Base-by-base conservation (phyloP, 140 eudicot genomes). In the Oenanthe javanica region DNA sequence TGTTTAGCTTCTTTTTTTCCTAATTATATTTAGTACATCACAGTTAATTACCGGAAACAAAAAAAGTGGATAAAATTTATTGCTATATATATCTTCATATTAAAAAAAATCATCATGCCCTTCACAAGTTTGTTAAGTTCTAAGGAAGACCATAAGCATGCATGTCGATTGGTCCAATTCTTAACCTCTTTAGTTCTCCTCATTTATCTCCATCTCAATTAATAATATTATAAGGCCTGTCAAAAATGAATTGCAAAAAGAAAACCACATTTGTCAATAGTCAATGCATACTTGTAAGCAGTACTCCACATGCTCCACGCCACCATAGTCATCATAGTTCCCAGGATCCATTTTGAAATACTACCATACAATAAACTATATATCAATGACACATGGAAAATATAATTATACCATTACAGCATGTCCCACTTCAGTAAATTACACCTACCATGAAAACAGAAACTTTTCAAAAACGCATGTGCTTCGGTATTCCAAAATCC, bases 281-380 rank as follows among this genome's bases (percentile, higher is more conserved):
- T n/a, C n/a, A n/a, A n/a, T n/a, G 55, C 59, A 50, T 40, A 86
- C 89, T 85, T 86, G 86, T 77, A 86, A 86, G 85, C 89, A 86
- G 67, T 86, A 86, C 72, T 80, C 84, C 43, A 83, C 89, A 83
- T 86, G 89, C 21, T 83, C 81, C 76, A 86, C 80, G 18, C 89
- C 89, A 47, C 89, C 89, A 80, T 70, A 83, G 25, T 72, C 76
- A 27, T 86, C 84, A 86, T 76, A 86, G 74, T 79, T 86, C 57
- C 81, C 86, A 19, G 83, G 85, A 67, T 86, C 87, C 89, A 86
- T 86, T 81, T 86, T 79, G 82, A 80, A 86, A 79, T 86, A 86
- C 89, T 86, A 86, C 50, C 43, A 77, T 27, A 81, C 12, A 49
- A 76, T 19, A 4, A 19, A 14, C 15, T 59, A 55, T 36, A 11